A percentile compares a stretch with the other conserved stretches of the same genome.
Evolutionary conservation across 495 filamentous ascomycete genomes (phyloP).

Genomic region (Apodospora peruviana): DNA sequence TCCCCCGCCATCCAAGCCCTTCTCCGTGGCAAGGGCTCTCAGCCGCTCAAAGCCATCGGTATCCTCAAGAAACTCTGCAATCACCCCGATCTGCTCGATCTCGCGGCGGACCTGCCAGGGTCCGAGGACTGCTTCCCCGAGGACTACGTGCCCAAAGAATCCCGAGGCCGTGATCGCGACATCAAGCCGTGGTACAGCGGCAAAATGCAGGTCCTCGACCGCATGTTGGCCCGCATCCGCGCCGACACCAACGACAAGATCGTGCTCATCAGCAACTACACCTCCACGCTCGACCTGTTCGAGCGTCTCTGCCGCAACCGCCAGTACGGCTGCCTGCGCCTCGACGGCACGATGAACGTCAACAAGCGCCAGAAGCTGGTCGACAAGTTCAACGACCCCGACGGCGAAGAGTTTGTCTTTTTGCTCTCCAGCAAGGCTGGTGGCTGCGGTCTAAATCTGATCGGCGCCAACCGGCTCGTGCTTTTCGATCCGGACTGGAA

Average conservation of each 20-base stretch:
- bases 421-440: conserved; percentile 94
- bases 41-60: conserved; percentile 93
- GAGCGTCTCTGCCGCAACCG: conserved; percentile 82
- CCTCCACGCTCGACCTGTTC: conserved; percentile 92
- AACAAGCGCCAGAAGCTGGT: conserved; percentile 95
- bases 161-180: conserved; percentile 83
- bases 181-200: conserved; percentile 95
- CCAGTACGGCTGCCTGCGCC: conserved; percentile 76
- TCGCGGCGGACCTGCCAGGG: conserved; percentile 80
- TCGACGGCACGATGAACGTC: conserved; percentile 97
- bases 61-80: conserved; percentile 98
- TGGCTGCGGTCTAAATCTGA: conserved; percentile 94
- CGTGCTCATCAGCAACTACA: conserved; percentile 97
- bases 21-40: conserved; percentile 88
- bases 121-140: conserved; percentile 78
- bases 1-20: conserved; percentile 92
- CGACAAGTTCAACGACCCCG: conserved; percentile 95
- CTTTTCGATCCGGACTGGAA: conserved; percentile 99
- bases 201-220: conserved; percentile 97
- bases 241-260: conserved; percentile 99
- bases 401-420: conserved; percentile 89
- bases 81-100: conserved; percentile 87
- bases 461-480: conserved; percentile 93
- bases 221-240: conserved; percentile 95
- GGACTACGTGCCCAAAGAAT: conserved; percentile 83